A percentile compares a stretch with the other conserved stretches of the same genome.
Conservation (phyloP, 192 early-diverging fungal genomes). For the Coemansia pectinata region DNA sequence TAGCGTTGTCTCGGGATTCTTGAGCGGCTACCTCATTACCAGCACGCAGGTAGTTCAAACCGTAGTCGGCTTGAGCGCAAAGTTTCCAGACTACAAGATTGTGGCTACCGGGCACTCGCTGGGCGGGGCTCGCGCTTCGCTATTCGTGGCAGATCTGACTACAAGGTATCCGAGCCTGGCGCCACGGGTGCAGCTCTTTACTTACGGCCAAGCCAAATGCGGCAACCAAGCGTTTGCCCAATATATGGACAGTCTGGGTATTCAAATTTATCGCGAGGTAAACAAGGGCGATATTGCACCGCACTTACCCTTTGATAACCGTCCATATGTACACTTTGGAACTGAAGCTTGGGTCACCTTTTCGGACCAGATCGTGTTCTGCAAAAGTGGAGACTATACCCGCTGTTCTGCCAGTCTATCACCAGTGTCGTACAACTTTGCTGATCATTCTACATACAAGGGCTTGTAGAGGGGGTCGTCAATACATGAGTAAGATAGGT, state of each 20-base stretch:
- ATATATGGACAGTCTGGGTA: conserved; percentile 23
- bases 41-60: conserved; percentile 5
- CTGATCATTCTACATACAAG: conserved; percentile 26
- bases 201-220: conserved; percentile 42
- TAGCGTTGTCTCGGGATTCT: conserved; percentile 30
- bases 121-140: conserved; percentile 34
- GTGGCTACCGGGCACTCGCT: conserved; percentile 44
- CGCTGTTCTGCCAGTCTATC: conserved; percentile 29
- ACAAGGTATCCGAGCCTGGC: conserved; percentile 7
- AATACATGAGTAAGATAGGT: background rate
- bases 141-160: conserved; percentile 39
- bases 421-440: conserved; percentile 1
- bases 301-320: conserved; percentile 17
- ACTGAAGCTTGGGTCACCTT: conserved; percentile 31
- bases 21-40: conserved; percentile 23
- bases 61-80: conserved; percentile 3
- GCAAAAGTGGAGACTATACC: conserved; percentile 18
- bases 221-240: conserved; percentile 37
- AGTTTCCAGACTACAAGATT: conserved; percentile 33
- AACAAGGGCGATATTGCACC: conserved; percentile 44
- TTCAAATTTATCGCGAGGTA: conserved; percentile 21
- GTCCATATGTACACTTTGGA: conserved; percentile 30
- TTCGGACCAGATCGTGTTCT: conserved; percentile 11
- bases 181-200: conserved; percentile 20
- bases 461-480: conserved; percentile 10